Evolutionary conservation across 108 stramenopile genomes (phyloP).

Genomic region (Epithemia pelagica): DNA sequence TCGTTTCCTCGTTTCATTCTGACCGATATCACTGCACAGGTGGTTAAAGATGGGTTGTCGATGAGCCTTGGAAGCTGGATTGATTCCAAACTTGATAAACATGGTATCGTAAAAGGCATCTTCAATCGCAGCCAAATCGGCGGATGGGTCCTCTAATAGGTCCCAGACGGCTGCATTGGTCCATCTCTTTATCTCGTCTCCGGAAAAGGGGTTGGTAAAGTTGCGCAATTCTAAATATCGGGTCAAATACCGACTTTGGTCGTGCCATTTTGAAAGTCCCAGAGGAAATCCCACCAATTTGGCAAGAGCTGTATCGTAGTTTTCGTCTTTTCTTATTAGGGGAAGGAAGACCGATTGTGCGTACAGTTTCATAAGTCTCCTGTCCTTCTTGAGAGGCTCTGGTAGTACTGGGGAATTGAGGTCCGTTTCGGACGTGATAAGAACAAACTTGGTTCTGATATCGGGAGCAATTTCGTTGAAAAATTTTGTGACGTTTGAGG

Average conservation of each 20-base stretch:
- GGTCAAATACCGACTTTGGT: constrained; percentile 4
- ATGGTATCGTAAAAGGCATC: constrained; percentile 1
- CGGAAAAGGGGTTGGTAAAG: constrained; percentile 13
- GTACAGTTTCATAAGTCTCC: not conserved
- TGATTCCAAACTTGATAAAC: constrained; percentile 8
- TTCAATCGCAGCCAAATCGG: not conserved
- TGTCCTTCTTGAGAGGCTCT: not conserved
- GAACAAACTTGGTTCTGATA: not conserved
- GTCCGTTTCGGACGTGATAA: not conserved
- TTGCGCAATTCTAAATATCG: constrained; percentile 6
- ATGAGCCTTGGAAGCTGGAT: not conserved
- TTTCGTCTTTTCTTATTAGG: not conserved
- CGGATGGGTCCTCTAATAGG: not conserved
- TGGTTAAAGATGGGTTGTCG: not conserved
- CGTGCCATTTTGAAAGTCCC: constrained; percentile 5
- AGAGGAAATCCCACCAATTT: constrained; percentile 10
- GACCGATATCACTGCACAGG: not conserved
- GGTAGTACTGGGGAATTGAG: not conserved
- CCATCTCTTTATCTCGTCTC: not conserved
- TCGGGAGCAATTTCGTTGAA: not conserved
- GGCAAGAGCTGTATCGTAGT: not conserved
- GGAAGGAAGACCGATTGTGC: not conserved
- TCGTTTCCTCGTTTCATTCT: not conserved
- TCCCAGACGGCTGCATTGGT: not conserved
- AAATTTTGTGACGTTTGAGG: not conserved